Conservation (phyloP, 2,329 filamentous ascomycete species). For the Fusarium fracticaudum region DNA sequence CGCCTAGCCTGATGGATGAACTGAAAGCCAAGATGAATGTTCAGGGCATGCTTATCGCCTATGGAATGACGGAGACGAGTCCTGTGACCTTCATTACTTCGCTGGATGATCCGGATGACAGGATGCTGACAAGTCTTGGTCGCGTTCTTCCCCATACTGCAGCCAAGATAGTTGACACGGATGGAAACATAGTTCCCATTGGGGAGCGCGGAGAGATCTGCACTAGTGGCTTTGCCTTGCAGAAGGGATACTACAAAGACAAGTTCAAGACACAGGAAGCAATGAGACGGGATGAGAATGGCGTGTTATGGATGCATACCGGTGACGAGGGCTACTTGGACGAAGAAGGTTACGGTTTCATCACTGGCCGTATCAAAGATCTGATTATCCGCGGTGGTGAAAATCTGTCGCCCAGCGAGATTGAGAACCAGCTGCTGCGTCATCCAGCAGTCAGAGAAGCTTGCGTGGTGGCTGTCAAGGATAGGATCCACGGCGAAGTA, state of each 20-base stretch:
- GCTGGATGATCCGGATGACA: neutral
- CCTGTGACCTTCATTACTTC: neutral
- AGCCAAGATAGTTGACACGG: neutral
- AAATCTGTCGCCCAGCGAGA: neutral
- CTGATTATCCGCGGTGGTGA: neutral
- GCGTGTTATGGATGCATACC: neutral
- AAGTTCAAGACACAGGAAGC: neutral
- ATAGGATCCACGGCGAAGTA: neutral
- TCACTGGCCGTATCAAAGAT: neutral
- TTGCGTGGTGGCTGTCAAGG: neutral
- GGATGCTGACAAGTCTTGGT: neutral
- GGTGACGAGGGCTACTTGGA: neutral
- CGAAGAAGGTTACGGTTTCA: neutral
- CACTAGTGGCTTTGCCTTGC: neutral
- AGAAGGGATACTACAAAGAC: neutral
- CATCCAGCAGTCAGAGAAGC: neutral
- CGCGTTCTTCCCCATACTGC: neutral
- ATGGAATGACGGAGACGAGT: neutral
- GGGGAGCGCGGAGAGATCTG: neutral
- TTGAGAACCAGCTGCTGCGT: neutral
- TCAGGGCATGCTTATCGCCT: neutral
- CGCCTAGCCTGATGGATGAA: neutral
- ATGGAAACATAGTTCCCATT: neutral
- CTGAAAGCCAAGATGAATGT: neutral
- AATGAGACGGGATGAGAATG: neutral